phyloP scores from a whole-genome alignment of 176 grass and related monocot genomes.

The Zoysia japonica region DNA sequence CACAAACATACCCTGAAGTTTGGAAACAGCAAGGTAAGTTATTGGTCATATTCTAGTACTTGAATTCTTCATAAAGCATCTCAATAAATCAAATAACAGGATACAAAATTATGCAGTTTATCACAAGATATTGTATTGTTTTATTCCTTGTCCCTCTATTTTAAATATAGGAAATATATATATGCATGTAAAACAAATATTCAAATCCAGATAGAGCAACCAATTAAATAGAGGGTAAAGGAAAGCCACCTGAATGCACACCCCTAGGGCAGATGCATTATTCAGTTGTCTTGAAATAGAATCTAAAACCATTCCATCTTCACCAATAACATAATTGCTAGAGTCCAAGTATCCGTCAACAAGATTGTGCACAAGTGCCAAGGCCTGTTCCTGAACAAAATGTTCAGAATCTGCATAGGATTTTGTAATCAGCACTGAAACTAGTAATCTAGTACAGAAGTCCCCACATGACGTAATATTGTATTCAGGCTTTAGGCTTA shows the following conservation, averaged over 20 bases:
- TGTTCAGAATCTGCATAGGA: slow-evolving; percentile 79
- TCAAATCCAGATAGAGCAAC: slow-evolving; percentile 29
- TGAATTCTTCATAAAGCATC: slow-evolving; percentile 9
- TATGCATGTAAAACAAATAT: slow-evolving; percentile 4
- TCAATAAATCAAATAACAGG: slow-evolving; percentile 10
- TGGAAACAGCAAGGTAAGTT: slow-evolving; percentile 28
- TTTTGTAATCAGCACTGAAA: slow-evolving; percentile 31
- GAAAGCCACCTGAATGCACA: slow-evolving; percentile 85
- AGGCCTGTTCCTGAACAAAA: slow-evolving; percentile 85
- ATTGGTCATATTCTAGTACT: not conserved
- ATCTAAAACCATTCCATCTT: slow-evolving; percentile 67
- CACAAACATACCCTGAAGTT: slow-evolving; percentile 82
- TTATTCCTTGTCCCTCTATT: not conserved
- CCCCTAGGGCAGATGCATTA: slow-evolving; percentile 48
- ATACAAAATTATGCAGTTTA: not conserved
- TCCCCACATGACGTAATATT: not conserved
- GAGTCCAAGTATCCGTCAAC: slow-evolving; percentile 67
- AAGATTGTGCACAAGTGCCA: slow-evolving; percentile 85
- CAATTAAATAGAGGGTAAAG: slow-evolving; percentile 17
- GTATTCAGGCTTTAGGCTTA: slow-evolving; percentile 40
- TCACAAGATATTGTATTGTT: not conserved
- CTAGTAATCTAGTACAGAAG: not conserved
- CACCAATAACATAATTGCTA: slow-evolving; percentile 63
- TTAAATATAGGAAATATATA: not conserved
- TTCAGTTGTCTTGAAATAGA: slow-evolving; percentile 78